Evolutionary conservation across 768 basidiomycete species (phyloP).

Genomic region (Suillus sp.): DNA sequence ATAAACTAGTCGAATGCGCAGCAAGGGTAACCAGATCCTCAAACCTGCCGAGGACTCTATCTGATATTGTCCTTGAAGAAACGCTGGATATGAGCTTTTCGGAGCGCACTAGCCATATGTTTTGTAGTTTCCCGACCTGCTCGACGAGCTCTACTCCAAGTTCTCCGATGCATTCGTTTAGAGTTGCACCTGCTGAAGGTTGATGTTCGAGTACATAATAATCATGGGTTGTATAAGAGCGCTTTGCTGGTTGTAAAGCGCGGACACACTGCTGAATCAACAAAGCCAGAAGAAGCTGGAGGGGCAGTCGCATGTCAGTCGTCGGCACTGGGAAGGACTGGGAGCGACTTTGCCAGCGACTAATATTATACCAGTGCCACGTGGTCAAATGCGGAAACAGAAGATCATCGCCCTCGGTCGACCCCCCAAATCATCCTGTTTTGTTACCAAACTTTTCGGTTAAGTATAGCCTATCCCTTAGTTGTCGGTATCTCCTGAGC

Average conservation of each 20-base stretch:
- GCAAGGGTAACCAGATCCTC: conserved; percentile 40
- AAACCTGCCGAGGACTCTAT: conserved; percentile 54
- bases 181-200: conserved; percentile 53
- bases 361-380: conserved; percentile 1
- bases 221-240: conserved; percentile 62
- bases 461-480: neutral
- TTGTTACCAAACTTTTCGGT: conserved; percentile 2
- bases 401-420: neutral
- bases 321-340: neutral
- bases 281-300: conserved; percentile 30
- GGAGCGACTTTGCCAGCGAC: neutral
- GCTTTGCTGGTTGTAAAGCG: conserved; percentile 47
- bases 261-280: conserved; percentile 30
- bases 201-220: conserved; percentile 83
- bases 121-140: conserved; percentile 76
- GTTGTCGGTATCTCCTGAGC: conserved; percentile 6
- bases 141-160: conserved; percentile 88
- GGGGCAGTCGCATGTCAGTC: conserved; percentile 19
- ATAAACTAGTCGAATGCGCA: neutral
- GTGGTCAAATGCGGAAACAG: conserved; percentile 5
- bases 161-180: conserved; percentile 56
- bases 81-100: conserved; percentile 36
- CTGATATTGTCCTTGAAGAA: conserved; percentile 37
- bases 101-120: conserved; percentile 83
- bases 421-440: conserved; percentile 6